Conservation (phyloP, 805 yeast genomes). For the Saccharomycopsis sp. region DNA sequence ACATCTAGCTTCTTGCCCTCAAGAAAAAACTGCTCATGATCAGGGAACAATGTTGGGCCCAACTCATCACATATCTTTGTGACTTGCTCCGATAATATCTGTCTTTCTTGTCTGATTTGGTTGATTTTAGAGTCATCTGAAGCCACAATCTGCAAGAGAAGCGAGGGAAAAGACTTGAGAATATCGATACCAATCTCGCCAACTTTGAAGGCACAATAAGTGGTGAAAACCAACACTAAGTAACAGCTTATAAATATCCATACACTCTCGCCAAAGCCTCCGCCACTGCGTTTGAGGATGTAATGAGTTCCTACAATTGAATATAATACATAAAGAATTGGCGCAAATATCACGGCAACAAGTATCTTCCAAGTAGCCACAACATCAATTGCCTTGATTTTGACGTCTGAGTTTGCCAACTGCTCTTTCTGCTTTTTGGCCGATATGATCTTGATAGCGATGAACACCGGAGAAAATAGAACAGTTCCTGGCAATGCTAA, state of each 20-base stretch:
- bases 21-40: slow-evolving; percentile 48
- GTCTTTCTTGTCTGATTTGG: slow-evolving; percentile 55
- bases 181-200: slow-evolving; percentile 94
- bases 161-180: slow-evolving; percentile 74
- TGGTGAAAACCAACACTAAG: slow-evolving; percentile 59
- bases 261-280: slow-evolving; percentile 22
- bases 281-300: slow-evolving; percentile 31
- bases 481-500: slow-evolving; percentile 84
- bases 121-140: slow-evolving; percentile 36
- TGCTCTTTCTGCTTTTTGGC: slow-evolving; percentile 69
- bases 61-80: slow-evolving; percentile 71
- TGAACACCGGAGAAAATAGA: slow-evolving; percentile 82
- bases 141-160: slow-evolving; percentile 38
- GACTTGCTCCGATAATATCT: slow-evolving; percentile 59
- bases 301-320: slow-evolving; percentile 49
- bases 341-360: slow-evolving; percentile 84
- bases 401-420: slow-evolving; percentile 79
- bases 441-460: slow-evolving; percentile 70
- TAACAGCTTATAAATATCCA: slow-evolving; percentile 48
- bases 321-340: slow-evolving; percentile 74
- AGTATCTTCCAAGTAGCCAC: slow-evolving; percentile 96
- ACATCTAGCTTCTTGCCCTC: slow-evolving; percentile 15
- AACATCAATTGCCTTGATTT: slow-evolving; percentile 87
- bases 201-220: slow-evolving; percentile 83
- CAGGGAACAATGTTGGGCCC: slow-evolving; percentile 85